Evolutionary conservation across 441 rosid genomes (phyloP), one percentile per base, ranked within the genome.

Genomic region (Viola pubescens): DNA sequence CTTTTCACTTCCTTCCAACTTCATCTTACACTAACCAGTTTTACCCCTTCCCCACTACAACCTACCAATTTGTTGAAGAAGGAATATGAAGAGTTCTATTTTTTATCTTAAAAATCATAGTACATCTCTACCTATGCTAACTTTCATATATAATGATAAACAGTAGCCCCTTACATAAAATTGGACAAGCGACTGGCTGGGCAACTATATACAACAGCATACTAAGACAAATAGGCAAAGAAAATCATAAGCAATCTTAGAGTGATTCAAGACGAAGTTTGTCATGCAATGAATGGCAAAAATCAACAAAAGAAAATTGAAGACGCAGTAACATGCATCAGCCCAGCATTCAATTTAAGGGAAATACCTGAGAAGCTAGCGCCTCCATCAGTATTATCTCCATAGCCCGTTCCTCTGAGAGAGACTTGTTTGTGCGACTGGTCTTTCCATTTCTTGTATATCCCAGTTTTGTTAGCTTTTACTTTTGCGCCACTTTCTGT

Each of bases 401-500:
- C 96, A 26, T 62, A 39, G 52, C 56, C 56, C 4, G 75, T 61
- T 70, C 86, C 86, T 72, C 47, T 83, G 57, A 77, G 65, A 69
- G 76, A 86, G 16, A 78, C 86, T 58, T 72, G 79, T 69, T 59
- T 78, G 72, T 92, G 97, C 26, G 92, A 76, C 57, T 46, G 73
- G 37, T 84, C 88, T 72, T 88, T 81, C 96, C 96, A 94, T 73
- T 72, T 90, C 77, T 88, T 82, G 87, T 94, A 94, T 65, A 90
- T 83, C 58, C 96, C 99, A 43, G 88, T 84, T 70, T 77, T 90
- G 52, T 54, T 72, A 64, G 86, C 76, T 61, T 68, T 90, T 44
- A 85, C 85, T 71, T 84, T 87, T 4, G 88, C 86, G 55, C 97
- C 99, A 78, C 95, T 73, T 84, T 94, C 96, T 37, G 96, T 89